Evolutionary conservation across 352 stramenopile genomes (phyloP).

Genomic region (Phytophthora fragariaefolia): DNA sequence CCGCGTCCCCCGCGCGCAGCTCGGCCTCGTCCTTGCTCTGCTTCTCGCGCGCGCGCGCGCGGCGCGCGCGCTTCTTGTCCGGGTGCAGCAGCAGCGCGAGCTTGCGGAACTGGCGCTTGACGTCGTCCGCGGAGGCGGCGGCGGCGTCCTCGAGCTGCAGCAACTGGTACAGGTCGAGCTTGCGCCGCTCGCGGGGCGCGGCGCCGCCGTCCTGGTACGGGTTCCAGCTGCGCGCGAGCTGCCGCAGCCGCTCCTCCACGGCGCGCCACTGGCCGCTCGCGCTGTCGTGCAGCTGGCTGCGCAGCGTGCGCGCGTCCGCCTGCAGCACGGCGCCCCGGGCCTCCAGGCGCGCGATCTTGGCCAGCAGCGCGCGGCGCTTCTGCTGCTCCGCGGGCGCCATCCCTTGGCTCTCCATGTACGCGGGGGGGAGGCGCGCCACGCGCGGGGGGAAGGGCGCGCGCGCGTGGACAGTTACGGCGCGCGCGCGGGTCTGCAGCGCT

Average conservation of each 20-base stretch:
- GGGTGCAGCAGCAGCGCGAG: slow-evolving; percentile 70
- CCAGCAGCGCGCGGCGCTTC: slow-evolving; percentile 47
- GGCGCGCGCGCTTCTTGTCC: slow-evolving; percentile 58
- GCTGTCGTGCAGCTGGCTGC: slow-evolving; percentile 67
- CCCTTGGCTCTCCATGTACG: slow-evolving; percentile 17
- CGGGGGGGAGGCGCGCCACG: neutral
- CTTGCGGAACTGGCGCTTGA: slow-evolving; percentile 75
- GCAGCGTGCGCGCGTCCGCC: slow-evolving; percentile 68
- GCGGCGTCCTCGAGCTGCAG: slow-evolving; percentile 43
- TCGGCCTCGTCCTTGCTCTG: slow-evolving; percentile 12
- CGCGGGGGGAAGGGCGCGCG: too few species aligned
- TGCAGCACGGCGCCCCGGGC: slow-evolving; percentile 60
- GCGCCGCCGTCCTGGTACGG: slow-evolving; percentile 68
- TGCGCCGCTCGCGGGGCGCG: slow-evolving; percentile 31
- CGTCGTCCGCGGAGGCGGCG: slow-evolving; percentile 45
- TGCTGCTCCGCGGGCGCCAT: slow-evolving; percentile 26
- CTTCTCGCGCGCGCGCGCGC: slow-evolving; percentile 12
- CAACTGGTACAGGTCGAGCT: slow-evolving; percentile 75
- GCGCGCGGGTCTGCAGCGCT: neutral
- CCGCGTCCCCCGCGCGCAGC: slow-evolving; percentile 36
- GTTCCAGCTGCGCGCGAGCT: slow-evolving; percentile 73
- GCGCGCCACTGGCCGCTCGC: slow-evolving; percentile 64
- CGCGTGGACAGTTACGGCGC: slow-evolving; percentile 4
- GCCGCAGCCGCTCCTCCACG: slow-evolving; percentile 63
- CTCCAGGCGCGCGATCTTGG: slow-evolving; percentile 66